Conservation (phyloP, 768 basidiomycete genomes). For the Rickenella mellea region DNA sequence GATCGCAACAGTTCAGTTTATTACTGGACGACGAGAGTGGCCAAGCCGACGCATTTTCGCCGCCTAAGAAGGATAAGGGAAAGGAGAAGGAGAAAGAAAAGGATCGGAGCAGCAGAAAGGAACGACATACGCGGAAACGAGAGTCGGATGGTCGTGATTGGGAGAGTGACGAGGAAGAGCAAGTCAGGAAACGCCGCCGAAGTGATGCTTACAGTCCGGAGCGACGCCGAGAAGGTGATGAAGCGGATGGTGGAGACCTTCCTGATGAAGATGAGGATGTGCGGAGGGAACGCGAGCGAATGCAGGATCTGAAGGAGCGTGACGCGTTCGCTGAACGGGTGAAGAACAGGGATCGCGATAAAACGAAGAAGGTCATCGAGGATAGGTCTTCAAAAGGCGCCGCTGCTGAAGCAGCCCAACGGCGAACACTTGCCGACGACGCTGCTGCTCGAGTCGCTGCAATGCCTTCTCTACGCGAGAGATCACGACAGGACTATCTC, state of each 20-base stretch:
- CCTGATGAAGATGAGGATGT: slow-evolving; percentile 49
- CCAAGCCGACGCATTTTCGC: slow-evolving; percentile 27
- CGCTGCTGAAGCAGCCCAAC: slow-evolving; percentile 73
- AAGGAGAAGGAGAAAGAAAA: slow-evolving; percentile 35
- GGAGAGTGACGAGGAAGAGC: slow-evolving; percentile 87
- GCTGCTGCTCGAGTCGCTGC: slow-evolving; percentile 35
- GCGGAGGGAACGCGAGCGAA: slow-evolving; percentile 61
- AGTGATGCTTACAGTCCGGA: too few relatives aligned
- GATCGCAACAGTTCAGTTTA: slow-evolving; percentile 68
- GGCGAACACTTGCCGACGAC: slow-evolving; percentile 79
- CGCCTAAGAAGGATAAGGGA: slow-evolving; percentile 19
- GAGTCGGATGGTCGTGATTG: slow-evolving; percentile 77
- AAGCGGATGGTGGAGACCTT: slow-evolving; percentile 22
- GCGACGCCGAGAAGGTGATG: slow-evolving; percentile 39
- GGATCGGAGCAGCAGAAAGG: slow-evolving; percentile 31
- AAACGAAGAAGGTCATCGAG: slow-evolving; percentile 84
- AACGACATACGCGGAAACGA: slow-evolving; percentile 66
- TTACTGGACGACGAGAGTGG: slow-evolving; percentile 71
- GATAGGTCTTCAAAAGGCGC: slow-evolving; percentile 76
- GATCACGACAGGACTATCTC: slow-evolving; percentile 91
- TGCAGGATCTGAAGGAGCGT: slow-evolving; percentile 75
- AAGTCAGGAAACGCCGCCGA: slow-evolving; percentile 46
- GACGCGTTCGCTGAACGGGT: slow-evolving; percentile 93
- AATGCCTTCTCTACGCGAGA: slow-evolving; percentile 70
- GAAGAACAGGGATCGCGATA: slow-evolving; percentile 70